Conservation (phyloP, 177 flowering plant genomes). For the Vitis hybrid region DNA sequence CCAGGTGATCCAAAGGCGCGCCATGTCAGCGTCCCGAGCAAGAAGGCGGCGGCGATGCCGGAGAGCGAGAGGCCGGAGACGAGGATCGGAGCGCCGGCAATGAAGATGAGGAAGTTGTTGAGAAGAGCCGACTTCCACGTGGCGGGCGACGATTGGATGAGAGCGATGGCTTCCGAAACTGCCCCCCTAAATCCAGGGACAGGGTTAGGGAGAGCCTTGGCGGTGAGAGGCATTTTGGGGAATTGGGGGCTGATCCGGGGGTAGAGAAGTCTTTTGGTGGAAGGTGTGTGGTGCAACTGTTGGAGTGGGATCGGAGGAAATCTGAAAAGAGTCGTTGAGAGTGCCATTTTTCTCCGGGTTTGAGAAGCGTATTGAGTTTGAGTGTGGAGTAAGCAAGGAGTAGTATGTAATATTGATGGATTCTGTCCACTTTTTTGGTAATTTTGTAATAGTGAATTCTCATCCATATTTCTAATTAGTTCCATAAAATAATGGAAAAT, state of each 20-base stretch:
- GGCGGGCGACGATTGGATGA: constrained; percentile 60
- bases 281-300: neutral
- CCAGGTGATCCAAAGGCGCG: constrained; percentile 82
- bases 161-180: constrained; percentile 31
- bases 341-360: constrained; percentile 5
- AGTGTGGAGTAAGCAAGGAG: too few relatives aligned
- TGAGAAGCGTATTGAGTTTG: too few relatives aligned
- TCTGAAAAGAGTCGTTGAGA: constrained; percentile 9
- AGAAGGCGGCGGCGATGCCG: constrained; percentile 83
- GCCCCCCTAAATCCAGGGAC: constrained; percentile 17
- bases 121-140: constrained; percentile 81
- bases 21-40: constrained; percentile 92
- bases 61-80: constrained; percentile 72
- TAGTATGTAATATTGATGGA: too few relatives aligned
- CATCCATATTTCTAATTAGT: too few relatives aligned
- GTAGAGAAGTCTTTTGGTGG: neutral
- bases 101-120: constrained; percentile 65
- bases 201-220: constrained; percentile 2
- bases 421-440: too few relatives aligned
- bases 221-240: constrained; percentile 1
- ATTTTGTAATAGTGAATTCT: too few relatives aligned
- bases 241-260: neutral
- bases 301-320: constrained; percentile 9
- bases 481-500: too few relatives aligned
- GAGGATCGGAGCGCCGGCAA: constrained; percentile 74